Base-by-base conservation (phyloP, 23 red algal species). In the Pyropia haitanensis region DNA sequence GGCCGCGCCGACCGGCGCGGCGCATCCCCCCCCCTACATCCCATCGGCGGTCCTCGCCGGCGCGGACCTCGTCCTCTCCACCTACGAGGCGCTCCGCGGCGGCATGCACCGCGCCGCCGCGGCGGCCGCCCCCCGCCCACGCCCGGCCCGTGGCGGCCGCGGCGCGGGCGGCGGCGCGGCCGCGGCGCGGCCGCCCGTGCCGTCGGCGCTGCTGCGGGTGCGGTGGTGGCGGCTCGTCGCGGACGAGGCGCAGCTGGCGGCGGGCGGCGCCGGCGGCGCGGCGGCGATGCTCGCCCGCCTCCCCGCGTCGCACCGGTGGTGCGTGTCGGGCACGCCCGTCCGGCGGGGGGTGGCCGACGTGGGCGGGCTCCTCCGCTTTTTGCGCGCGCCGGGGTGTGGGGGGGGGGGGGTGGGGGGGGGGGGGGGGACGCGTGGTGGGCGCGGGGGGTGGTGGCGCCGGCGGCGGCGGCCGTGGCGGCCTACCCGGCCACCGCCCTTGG, bases 21-120 rank as follows among this genome's bases (percentile, higher is more conserved):
- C 7, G 39, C 39, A 9, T 0, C 10, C 39, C 39, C 39, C 39
- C 39, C 39, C 10, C 39, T 93, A 93, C 57, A 70, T 77, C 26
- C 65, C 71, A 1, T 55, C 61, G 33, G 22, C 29, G 12, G 31
- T 31, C 19, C 28, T 96, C 33, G 51, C 64, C 18, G 58, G 60
- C n/a, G 81, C 86, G 13, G 91, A 96, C 49, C 63, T 96, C 3
- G 84, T 96, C 23, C 74, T 96, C 55, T 86, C 91, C 58, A 96
- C 91, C 9, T 96, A 89, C 56, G 91, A 89, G 22, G 91, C 82
- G 5, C 78, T 96, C 27, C 24, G 83, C 23, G 72, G 55, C 15
- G 91, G 89, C 60, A 65, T 89, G 17, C 64, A 88, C 61, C 39
- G 39, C 7, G 39, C 39, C 39, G 39, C 39, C 39, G 39, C 39